phyloP scores from a whole-genome alignment of 73 alveolate genomes.

The Paramecium octaurelia region DNA sequence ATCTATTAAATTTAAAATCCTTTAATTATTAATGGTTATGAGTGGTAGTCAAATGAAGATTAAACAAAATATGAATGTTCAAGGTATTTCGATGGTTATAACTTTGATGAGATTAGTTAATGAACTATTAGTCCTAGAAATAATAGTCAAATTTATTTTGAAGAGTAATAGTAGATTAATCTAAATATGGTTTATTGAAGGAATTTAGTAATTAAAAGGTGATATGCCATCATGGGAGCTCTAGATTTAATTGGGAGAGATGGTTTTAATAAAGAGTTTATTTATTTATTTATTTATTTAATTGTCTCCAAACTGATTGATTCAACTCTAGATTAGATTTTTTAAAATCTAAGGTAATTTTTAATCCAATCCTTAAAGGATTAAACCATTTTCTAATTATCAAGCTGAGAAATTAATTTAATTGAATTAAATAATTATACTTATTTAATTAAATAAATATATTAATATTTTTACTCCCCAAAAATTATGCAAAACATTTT shows the following conservation, averaged over 20 bases:
- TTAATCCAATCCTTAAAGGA: background rate
- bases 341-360: background rate
- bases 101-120: background rate
- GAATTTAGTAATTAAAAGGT: background rate
- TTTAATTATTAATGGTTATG: background rate
- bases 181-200: background rate
- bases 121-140: background rate
- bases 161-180: background rate
- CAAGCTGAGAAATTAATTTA: background rate
- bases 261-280: background rate
- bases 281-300: too few relatives aligned
- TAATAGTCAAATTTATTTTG: background rate
- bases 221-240: background rate
- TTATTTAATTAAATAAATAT: background rate
- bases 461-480: background rate
- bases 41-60: too few relatives aligned
- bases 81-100: background rate
- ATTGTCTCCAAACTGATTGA: background rate
- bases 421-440: background rate
- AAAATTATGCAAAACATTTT: background rate
- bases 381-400: background rate
- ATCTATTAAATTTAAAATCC: background rate
- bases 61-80: too few relatives aligned
- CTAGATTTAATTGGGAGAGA: background rate
- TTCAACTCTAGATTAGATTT: background rate